Percentiles rank a stretch among this genome's conserved stretches.
Conservation (phyloP, 2,329 filamentous ascomycete species). For the Penicillium sp. region DNA sequence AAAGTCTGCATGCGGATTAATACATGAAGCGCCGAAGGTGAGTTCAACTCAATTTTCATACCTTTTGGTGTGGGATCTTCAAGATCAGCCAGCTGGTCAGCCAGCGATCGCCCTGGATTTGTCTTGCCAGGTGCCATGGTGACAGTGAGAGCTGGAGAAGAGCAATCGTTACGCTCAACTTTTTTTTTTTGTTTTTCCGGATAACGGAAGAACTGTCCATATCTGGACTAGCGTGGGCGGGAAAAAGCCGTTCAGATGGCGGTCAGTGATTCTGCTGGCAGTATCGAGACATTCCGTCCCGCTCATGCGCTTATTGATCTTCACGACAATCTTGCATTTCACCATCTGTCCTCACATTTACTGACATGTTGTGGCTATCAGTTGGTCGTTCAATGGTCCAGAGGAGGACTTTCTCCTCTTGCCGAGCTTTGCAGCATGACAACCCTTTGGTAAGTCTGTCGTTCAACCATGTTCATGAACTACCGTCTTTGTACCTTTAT, state of each 20-base stretch:
- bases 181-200: slow-evolving; percentile 25
- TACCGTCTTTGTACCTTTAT: too few relatives aligned
- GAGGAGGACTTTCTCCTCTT: slow-evolving; percentile 52
- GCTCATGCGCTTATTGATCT: neutral
- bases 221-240: slow-evolving; percentile 9
- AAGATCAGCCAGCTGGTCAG: slow-evolving; percentile 57
- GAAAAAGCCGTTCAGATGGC: too few relatives aligned
- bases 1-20: slow-evolving; percentile 53
- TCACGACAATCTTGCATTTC: neutral
- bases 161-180: slow-evolving; percentile 14
- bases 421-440: slow-evolving; percentile 61
- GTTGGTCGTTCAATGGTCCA: slow-evolving; percentile 25
- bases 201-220: slow-evolving; percentile 16
- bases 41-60: slow-evolving; percentile 31
- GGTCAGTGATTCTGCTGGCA: slow-evolving; percentile 6
- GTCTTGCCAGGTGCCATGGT: slow-evolving; percentile 44
- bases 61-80: slow-evolving; percentile 59
- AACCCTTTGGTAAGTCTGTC: slow-evolving; percentile 66
- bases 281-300: slow-evolving; percentile 7
- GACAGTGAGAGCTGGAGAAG: slow-evolving; percentile 6
- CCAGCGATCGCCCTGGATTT: slow-evolving; percentile 43
- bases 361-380: slow-evolving; percentile 1
- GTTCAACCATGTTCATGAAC: too few relatives aligned
- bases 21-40: neutral
- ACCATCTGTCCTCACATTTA: neutral